phyloP scores from a whole-genome alignment of 1,139 yeast genomes.

The Hyphopichia fennica region DNA sequence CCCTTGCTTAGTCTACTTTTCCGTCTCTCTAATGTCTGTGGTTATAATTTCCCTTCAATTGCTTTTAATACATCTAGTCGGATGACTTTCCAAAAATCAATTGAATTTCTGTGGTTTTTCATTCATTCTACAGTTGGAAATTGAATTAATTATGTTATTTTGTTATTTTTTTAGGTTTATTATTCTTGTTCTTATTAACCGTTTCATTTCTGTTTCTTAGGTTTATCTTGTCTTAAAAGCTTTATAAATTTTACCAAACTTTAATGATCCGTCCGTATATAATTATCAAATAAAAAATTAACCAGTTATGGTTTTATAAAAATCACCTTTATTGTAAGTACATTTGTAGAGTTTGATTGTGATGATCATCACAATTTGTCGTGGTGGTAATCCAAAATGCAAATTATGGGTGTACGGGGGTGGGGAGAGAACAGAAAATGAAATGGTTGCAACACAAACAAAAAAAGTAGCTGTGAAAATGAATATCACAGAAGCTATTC shows the following conservation, averaged over 20 bases:
- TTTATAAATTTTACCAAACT: not conserved
- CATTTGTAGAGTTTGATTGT: not conserved
- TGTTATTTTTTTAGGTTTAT: conserved; percentile 4
- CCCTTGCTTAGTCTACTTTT: not conserved
- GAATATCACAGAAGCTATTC: too few relatives aligned
- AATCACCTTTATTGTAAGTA: not conserved
- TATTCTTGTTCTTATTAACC: conserved; percentile 5
- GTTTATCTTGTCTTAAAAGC: conserved; percentile 3
- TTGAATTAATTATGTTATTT: not conserved
- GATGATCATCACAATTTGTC: too few relatives aligned
- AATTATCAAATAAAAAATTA: conserved; percentile 1
- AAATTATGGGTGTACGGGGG: not conserved
- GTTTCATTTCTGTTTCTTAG: conserved; percentile 4
- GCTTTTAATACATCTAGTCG: not conserved
- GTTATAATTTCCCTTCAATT: not conserved
- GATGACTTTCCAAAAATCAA: not conserved
- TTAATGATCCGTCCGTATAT: conserved; percentile 6
- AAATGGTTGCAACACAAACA: too few relatives aligned
- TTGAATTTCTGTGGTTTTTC: not conserved
- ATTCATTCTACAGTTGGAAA: not conserved
- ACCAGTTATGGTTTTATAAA: conserved; percentile 2
- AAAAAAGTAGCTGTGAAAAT: too few relatives aligned
- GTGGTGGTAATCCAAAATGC: not conserved
- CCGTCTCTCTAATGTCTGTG: not conserved
- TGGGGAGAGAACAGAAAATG: too few relatives aligned